Conservation (phyloP, 768 basidiomycete genomes). For the Podaxis sp. region DNA sequence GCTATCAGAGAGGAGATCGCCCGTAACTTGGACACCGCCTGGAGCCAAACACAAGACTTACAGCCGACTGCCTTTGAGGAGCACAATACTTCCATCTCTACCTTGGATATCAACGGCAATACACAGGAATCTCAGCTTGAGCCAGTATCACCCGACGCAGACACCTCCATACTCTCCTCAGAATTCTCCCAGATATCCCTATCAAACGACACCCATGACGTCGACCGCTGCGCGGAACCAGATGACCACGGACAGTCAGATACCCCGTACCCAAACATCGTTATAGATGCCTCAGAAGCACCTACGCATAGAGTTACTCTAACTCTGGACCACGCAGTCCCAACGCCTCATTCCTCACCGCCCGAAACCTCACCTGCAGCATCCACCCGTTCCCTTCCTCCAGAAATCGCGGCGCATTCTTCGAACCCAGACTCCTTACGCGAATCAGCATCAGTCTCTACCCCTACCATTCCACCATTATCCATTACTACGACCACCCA, state of each 20-base stretch:
- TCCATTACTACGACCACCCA: conserved; percentile 17
- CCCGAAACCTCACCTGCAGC: conserved; percentile 15
- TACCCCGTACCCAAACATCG: conserved; percentile 37
- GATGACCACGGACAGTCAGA: conserved; percentile 15
- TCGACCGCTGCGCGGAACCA: not conserved
- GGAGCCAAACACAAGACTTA: conserved; percentile 30
- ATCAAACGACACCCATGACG: conserved; percentile 17
- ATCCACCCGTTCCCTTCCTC: conserved; percentile 14
- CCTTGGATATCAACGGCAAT: conserved; percentile 46
- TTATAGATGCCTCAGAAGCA: conserved; percentile 44
- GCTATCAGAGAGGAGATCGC: conserved; percentile 64
- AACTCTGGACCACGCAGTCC: conserved; percentile 11
- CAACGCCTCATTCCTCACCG: conserved; percentile 3
- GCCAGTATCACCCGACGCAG: conserved; percentile 24
- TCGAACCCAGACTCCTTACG: not conserved
- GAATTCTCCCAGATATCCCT: conserved; percentile 42
- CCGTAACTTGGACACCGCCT: conserved; percentile 38
- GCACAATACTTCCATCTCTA: conserved; percentile 50
- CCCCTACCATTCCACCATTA: conserved; percentile 10
- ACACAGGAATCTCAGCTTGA: not conserved
- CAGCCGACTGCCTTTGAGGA: not conserved
- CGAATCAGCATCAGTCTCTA: conserved; percentile 13
- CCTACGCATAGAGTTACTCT: conserved; percentile 28
- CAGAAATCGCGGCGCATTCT: not conserved
- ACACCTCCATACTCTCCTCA: conserved; percentile 27